Conservation (phyloP, 768 basidiomycete genomes). For the Leccinum boreale region DNA sequence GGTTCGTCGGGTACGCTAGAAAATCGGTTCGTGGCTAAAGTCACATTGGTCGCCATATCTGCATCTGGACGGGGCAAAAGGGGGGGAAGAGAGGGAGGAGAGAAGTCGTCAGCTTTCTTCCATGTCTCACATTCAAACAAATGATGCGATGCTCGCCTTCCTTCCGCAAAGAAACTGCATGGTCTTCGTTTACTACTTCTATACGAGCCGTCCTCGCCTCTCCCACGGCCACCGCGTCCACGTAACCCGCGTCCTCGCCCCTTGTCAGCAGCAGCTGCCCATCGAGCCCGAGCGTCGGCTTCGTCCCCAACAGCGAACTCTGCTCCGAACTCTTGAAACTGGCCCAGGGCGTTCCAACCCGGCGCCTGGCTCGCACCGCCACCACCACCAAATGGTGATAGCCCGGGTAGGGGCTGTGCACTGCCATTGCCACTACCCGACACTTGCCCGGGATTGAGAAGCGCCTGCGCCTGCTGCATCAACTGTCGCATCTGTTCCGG, state of each 20-base stretch:
- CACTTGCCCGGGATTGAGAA: conserved; percentile 28
- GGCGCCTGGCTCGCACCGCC: conserved; percentile 31
- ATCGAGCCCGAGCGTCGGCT: conserved; percentile 41
- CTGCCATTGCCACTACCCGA: conserved; percentile 29
- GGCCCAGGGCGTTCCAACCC: conserved; percentile 38
- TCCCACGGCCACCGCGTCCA: conserved; percentile 56
- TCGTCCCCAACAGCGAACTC: conserved; percentile 46
- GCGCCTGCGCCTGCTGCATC: conserved; percentile 42
- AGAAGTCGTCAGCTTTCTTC: conserved; percentile 33
- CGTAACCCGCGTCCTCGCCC: conserved; percentile 55
- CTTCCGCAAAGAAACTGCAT: conserved; percentile 87
- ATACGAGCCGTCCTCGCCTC: conserved; percentile 57
- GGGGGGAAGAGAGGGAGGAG: background rate
- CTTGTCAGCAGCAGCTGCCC: conserved; percentile 39
- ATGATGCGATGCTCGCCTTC: conserved; percentile 79
- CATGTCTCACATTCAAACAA: conserved; percentile 19
- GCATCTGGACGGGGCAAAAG: conserved; percentile 52
- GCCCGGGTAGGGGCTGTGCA: conserved; percentile 19
- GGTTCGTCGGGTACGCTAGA: conserved; percentile 14
- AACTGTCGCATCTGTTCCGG: conserved; percentile 66
- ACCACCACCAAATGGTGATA: conserved; percentile 36
- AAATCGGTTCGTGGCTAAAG: conserved; percentile 64
- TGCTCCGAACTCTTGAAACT: conserved; percentile 48
- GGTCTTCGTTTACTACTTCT: conserved; percentile 83
- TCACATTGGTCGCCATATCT: conserved; percentile 87